Evolutionary conservation across 768 basidiomycete genomes (phyloP).

Genomic region (Boletus huronensis): DNA sequence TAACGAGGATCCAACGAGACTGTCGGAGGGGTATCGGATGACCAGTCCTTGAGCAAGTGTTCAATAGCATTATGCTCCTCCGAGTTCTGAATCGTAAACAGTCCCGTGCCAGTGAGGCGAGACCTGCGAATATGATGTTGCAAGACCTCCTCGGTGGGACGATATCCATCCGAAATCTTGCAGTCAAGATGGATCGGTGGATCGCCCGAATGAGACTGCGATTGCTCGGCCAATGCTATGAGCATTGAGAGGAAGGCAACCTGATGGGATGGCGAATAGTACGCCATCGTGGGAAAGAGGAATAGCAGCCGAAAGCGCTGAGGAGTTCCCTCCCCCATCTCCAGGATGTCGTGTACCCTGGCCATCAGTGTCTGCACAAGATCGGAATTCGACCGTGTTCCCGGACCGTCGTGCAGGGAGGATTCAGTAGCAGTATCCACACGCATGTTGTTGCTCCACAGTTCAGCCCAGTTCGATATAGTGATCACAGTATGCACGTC

Average conservation of each 20-base stretch:
- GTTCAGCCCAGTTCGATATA: neutral
- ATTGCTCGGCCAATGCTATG: slow-evolving; percentile 24
- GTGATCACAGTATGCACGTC: neutral
- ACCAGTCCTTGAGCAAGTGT: too few species aligned
- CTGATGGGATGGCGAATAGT: slow-evolving; percentile 9
- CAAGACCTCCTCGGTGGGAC: neutral
- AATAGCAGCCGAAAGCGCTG: neutral
- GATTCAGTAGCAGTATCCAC: neutral
- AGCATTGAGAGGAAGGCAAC: slow-evolving; percentile 24
- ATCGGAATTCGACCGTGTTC: neutral
- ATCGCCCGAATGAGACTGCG: neutral
- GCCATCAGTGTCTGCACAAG: neutral
- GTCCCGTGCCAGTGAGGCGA: too few species aligned
- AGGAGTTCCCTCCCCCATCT: neutral
- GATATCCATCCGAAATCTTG: slow-evolving; percentile 11
- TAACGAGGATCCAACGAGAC: too few species aligned
- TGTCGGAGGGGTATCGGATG: too few species aligned
- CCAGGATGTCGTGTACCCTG: neutral
- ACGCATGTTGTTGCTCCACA: neutral
- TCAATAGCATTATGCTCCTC: too few species aligned
- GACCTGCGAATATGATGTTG: neutral
- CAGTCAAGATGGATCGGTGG: slow-evolving; percentile 1
- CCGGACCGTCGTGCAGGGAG: neutral
- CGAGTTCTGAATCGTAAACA: too few species aligned
- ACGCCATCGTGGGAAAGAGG: slow-evolving; percentile 15